phyloP scores from a whole-genome alignment of 148 eudicot genomes.

The Rhododendron griersonianum region DNA sequence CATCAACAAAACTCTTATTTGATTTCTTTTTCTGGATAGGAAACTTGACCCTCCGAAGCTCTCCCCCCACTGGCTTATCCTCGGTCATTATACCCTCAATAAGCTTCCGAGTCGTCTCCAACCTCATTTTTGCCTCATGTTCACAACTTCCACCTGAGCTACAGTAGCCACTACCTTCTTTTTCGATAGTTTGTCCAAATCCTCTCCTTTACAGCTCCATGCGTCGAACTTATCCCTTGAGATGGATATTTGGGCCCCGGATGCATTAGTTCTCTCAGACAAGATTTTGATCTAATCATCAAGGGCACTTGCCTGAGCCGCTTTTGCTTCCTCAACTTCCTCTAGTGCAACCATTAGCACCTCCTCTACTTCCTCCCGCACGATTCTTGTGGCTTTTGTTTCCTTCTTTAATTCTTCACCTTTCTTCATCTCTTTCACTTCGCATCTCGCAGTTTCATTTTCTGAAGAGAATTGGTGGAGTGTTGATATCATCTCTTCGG shows the following conservation, averaged over 20 bases:
- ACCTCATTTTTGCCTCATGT: slow-evolving; percentile 60
- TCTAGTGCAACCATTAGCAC: slow-evolving; percentile 40
- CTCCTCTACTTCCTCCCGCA: slow-evolving; percentile 54
- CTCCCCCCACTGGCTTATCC: slow-evolving; percentile 79
- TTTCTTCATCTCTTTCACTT: slow-evolving; percentile 38
- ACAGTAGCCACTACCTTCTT: slow-evolving; percentile 76
- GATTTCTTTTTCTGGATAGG: no score
- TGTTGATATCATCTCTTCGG: slow-evolving; percentile 46
- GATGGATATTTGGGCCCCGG: slow-evolving; percentile 51
- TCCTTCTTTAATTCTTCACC: slow-evolving; percentile 62
- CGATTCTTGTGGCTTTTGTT: slow-evolving; percentile 43
- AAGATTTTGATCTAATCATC: slow-evolving; percentile 38
- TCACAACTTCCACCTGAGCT: slow-evolving; percentile 93
- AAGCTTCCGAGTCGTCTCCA: slow-evolving; percentile 64
- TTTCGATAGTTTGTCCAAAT: slow-evolving; percentile 52
- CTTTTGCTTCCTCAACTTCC: slow-evolving; percentile 78
- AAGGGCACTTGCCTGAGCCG: slow-evolving; percentile 48
- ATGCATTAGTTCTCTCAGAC: slow-evolving; percentile 51
- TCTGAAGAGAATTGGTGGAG: slow-evolving; percentile 45
- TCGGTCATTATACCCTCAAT: slow-evolving; percentile 55
- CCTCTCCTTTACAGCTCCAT: slow-evolving; percentile 66
- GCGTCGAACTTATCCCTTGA: slow-evolving; percentile 68
- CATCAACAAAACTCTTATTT: no score
- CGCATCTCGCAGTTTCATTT: slow-evolving; percentile 42
- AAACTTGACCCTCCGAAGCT: slow-evolving; percentile 39